Percentiles rank a stretch among this genome's conserved stretches.
phyloP scores from a whole-genome alignment of 768 basidiomycete genomes.

The Chlorophyllum brunneum region DNA sequence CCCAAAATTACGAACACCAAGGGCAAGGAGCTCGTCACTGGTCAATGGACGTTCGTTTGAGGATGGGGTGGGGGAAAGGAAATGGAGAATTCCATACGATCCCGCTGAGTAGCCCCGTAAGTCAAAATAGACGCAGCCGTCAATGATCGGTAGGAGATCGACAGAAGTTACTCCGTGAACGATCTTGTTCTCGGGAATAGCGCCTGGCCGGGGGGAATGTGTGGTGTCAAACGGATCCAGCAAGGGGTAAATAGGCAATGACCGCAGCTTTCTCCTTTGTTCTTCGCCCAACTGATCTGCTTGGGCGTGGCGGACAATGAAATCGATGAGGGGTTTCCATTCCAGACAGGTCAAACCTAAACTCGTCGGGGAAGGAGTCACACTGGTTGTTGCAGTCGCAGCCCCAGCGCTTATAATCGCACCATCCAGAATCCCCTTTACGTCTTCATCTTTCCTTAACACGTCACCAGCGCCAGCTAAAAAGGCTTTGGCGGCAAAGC shows the following conservation, averaged over 20 bases:
- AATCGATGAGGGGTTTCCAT: constrained; percentile 1
- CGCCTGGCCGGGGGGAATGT: not conserved
- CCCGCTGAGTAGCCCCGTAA: not conserved
- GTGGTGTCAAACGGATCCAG: not conserved
- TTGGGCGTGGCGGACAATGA: not conserved
- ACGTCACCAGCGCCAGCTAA: not conserved
- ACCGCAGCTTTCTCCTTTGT: not conserved
- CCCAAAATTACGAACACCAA: not conserved
- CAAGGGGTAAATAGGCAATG: constrained; percentile 5
- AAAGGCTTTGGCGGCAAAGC: not conserved
- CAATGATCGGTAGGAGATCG: constrained; percentile 8
- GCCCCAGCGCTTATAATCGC: not conserved
- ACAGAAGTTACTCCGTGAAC: not conserved
- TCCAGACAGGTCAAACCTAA: constrained; percentile 4
- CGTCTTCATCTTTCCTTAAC: not conserved
- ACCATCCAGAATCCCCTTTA: constrained; percentile 3
- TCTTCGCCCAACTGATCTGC: not conserved
- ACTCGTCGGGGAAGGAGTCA: not conserved
- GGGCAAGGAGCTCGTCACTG: not conserved
- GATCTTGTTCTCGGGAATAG: constrained; percentile 5
- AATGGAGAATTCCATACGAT: not conserved
- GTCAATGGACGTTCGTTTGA: not conserved
- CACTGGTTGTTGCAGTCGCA: not conserved
- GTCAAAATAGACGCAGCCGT: constrained; percentile 4
- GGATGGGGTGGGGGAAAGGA: not conserved